Base-by-base conservation (phyloP, 2,329 filamentous ascomycete genomes). In the Lojkania enalia region DNA sequence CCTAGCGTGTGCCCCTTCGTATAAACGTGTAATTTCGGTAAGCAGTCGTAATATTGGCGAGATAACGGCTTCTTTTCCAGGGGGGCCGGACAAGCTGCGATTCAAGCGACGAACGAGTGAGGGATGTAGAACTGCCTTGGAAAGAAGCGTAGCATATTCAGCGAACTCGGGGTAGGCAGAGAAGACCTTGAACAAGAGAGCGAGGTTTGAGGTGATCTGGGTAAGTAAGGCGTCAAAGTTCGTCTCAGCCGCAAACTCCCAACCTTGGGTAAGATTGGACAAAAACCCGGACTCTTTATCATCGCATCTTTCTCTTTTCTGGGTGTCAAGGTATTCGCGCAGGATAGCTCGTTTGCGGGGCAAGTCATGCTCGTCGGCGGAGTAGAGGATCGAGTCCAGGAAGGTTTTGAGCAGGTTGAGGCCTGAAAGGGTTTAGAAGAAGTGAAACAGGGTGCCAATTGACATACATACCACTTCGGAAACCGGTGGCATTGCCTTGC, bases 21-120 rank as follows among this genome's bases (percentile, higher is more conserved):
- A 91, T 52, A 96, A 87, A 42, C 79, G 84, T 13, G 89, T 82
- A n/a, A 91, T 79, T 71, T 99, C 92, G 39, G 86, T 88, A 48
- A 99, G 78, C 39, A 99, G 74, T 44, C 92, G 84, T 46, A 99
- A 74, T 18, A 88, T 91, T 1, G 94, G 92, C 2, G 90, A 94
- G 49, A 96, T 91, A 46, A 97, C 76, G 68, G 88, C 90, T 29
- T 90, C 90, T 63, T 95, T 96, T 36, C 83, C 80, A 68, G 90
- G 91, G 18, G 88, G 85, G 0, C 88, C 83, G 3, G 88, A 86
- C 14, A 97, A 73, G 48, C 89, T 90, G 48, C 85, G 84, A 21
- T 88, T 84, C 18, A 97, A 73, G 2, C 95, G 80, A 57, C 91
- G 89, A 51, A 91, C 77, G 55, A 96, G 89, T 19, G 85, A 82